A percentile compares a stretch with the other conserved stretches of the same genome.
Conservation (phyloP, 2,329 filamentous ascomycete species). For the Fusarium sp. region DNA sequence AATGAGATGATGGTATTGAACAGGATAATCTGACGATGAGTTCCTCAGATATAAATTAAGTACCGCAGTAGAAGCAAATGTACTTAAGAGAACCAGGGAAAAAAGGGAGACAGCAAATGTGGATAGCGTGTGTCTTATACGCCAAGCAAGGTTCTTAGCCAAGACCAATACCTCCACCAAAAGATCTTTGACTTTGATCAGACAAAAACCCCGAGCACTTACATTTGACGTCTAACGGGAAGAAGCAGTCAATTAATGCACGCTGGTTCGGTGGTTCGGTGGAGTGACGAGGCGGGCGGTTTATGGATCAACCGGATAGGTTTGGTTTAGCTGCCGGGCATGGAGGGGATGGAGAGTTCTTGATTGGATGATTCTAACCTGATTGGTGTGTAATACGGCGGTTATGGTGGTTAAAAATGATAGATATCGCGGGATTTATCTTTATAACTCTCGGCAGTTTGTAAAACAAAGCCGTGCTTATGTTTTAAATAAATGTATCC, state of each 20-base stretch:
- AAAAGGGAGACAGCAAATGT: slow-evolving; percentile 7
- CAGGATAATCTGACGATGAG: not conserved
- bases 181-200: not conserved
- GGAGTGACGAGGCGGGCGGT: slow-evolving; percentile 2
- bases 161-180: not conserved
- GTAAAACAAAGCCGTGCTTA: not conserved
- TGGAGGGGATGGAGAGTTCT: not conserved
- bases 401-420: not conserved
- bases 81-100: not conserved
- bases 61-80: not conserved
- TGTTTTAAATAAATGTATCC: slow-evolving; percentile 12
- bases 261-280: not conserved
- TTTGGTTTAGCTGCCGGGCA: slow-evolving; percentile 8
- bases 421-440: not conserved
- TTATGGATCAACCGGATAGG: slow-evolving; percentile 7
- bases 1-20: slow-evolving; percentile 1
- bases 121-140: not conserved
- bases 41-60: not conserved
- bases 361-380: not conserved
- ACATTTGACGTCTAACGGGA: slow-evolving; percentile 11
- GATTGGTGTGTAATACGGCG: slow-evolving; percentile 8
- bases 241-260: slow-evolving; percentile 15
- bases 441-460: not conserved
- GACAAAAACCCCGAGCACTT: not conserved
- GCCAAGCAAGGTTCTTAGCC: not conserved